Conservation (phyloP, 2,329 filamentous ascomycete species). For the Fusarium graminum region DNA sequence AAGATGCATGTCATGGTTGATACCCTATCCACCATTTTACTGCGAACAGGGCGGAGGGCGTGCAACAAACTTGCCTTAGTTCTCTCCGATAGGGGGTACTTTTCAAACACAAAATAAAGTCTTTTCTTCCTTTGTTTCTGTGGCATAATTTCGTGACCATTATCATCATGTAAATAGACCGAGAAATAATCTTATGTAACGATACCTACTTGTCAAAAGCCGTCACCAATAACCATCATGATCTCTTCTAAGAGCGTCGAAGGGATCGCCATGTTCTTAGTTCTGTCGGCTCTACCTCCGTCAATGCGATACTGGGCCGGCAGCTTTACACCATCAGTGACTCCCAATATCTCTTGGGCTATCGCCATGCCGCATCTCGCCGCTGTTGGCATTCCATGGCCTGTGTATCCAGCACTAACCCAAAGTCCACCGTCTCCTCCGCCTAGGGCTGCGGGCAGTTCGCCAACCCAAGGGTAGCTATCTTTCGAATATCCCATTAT, state of each 20-base stretch:
- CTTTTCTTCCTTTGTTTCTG: neutral
- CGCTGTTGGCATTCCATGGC: conserved; percentile 82
- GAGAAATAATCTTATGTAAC: neutral
- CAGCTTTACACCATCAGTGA: conserved; percentile 56
- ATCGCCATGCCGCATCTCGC: conserved; percentile 74
- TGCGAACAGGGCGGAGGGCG: neutral
- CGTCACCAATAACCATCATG: conserved; percentile 38
- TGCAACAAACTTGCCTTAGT: conserved; percentile 1
- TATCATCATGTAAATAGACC: neutral
- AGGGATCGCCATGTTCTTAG: conserved; percentile 38
- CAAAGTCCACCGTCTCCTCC: conserved; percentile 65
- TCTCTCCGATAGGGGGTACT: neutral
- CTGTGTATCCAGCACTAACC: conserved; percentile 76
- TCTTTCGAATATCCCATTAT: conserved; percentile 84
- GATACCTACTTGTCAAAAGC: conserved; percentile 1
- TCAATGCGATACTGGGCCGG: conserved; percentile 59
- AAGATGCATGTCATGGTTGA: neutral
- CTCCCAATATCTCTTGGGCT: conserved; percentile 69
- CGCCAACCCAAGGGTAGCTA: conserved; percentile 76
- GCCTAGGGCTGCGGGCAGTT: conserved; percentile 68
- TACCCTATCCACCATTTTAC: neutral
- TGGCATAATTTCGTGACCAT: conserved; percentile 4
- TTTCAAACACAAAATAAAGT: neutral
- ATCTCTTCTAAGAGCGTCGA: conserved; percentile 49
- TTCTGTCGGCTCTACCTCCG: conserved; percentile 50